Percentiles rank a stretch among this genome's conserved stretches.
Conservation (phyloP, 768 basidiomycete genomes). For the Suillus occidentalis region DNA sequence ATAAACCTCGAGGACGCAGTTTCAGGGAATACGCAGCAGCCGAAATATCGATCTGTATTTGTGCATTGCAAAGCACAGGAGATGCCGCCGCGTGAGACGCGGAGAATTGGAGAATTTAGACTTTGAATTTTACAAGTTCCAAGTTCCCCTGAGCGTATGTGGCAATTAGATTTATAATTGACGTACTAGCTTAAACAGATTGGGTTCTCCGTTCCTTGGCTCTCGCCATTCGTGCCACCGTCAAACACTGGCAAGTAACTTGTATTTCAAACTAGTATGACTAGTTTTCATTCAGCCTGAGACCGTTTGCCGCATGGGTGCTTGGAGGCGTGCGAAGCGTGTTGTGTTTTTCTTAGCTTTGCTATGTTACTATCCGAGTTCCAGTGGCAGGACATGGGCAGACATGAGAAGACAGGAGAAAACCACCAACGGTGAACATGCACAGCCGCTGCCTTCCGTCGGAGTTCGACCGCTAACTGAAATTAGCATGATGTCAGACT, state of each 20-base stretch:
- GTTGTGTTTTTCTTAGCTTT: not conserved
- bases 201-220: not conserved
- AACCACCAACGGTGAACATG: not conserved
- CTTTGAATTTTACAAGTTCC: not conserved
- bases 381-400: not conserved
- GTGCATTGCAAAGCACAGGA: not conserved
- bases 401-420: constrained; percentile 1
- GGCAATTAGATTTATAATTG: not conserved
- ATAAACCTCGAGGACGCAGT: not conserved
- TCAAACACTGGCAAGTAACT: not conserved
- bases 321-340: not conserved
- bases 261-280: not conserved
- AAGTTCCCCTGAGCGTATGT: not conserved
- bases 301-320: not conserved
- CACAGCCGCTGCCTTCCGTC: not conserved
- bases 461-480: not conserved
- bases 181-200: not conserved
- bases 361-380: not conserved
- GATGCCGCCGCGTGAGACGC: not conserved
- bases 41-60: not conserved
- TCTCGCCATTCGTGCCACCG: not conserved
- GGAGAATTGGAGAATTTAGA: not conserved
- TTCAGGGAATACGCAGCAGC: not conserved
- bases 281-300: not conserved
- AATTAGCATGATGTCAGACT: not conserved